Evolutionary conservation across 2,329 filamentous ascomycete genomes (phyloP), one percentile per base, ranked within the genome.

Genomic region (Pseudogymnoascus pannorum): DNA sequence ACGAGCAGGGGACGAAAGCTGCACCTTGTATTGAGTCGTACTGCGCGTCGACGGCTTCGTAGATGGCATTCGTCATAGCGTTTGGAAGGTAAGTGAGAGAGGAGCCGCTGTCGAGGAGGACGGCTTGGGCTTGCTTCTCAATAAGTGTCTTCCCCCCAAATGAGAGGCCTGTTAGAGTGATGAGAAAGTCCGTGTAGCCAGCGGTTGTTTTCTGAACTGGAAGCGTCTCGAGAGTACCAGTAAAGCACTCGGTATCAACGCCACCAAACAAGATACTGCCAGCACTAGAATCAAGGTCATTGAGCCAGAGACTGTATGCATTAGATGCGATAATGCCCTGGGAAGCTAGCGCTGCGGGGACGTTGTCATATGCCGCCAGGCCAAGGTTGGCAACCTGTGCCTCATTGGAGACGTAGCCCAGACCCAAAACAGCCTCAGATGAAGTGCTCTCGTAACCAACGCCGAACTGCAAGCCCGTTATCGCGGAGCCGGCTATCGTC

Each of bases 361-460:
- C 76, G 71, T 92, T 92, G 44, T 83, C 74, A 73, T 92, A 92
- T 0, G 82, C 62, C 3, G 74, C 62, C 62, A 77, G 73, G 5
- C 80, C 77, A 7, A 78, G 81, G 65, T 83, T 78, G 59, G 80
- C 80, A 51, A 89, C 84, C 67, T 87, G 84, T 11, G 88, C 89
- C 75, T 97, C 92, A 72, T 95, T 94, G 65, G 80, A 73, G 0
- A 81, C 72, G 72, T 96, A 97, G 5, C 92, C 92, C 64, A 97
- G 88, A 16, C 92, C 92, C 18, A 97, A 74, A 42, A 97, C 91
- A 38, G 90, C 90, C 72, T 95, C 83, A 60, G 74, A 64, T 5
- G 82, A 81, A 7, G 77, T 75, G 71, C 81, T 85, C 6, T 70
- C 70, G 70, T 92, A 91, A 42, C 88, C 89, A 64, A 92, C 78